These are phyloP conservation scores for Linum tenue DNA, from an alignment of 345 rosid genomes.

Conservation along the genomic window DNA sequence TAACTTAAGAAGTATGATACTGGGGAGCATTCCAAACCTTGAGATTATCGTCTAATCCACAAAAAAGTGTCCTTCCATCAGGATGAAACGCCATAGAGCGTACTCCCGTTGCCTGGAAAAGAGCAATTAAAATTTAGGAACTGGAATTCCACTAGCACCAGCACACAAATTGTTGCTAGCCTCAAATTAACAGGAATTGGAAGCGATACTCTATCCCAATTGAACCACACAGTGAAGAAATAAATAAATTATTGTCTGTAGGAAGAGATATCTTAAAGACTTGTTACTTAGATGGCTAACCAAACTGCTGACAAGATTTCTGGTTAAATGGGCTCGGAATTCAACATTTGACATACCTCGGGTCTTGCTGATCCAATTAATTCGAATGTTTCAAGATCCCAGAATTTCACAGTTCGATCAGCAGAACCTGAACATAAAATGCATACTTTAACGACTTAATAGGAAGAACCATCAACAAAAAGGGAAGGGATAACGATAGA, in stretches of 20 bases:
- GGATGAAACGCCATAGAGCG: slow-evolving; percentile 68
- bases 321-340: slow-evolving; percentile 6
- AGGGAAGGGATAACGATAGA: neutral
- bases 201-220: neutral
- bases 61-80: slow-evolving; percentile 82
- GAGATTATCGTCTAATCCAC: slow-evolving; percentile 77
- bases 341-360: slow-evolving; percentile 48
- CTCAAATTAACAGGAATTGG: neutral
- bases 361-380: slow-evolving; percentile 87
- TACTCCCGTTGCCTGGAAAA: slow-evolving; percentile 70
- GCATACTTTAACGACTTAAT: neutral
- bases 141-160: neutral
- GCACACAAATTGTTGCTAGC: neutral
- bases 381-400: slow-evolving; percentile 99
- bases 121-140: slow-evolving; percentile 8
- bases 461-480: neutral
- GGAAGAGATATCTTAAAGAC: neutral
- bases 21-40: slow-evolving; percentile 49
- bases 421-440: slow-evolving; percentile 65
- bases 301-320: neutral
- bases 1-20: neutral
- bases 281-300: neutral
- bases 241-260: neutral
- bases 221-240: neutral
- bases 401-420: slow-evolving; percentile 88